Percentiles rank a stretch among this genome's conserved stretches.
phyloP scores from a whole-genome alignment of 78 protist genomes.

The Pigoraptor vietnamica region DNA sequence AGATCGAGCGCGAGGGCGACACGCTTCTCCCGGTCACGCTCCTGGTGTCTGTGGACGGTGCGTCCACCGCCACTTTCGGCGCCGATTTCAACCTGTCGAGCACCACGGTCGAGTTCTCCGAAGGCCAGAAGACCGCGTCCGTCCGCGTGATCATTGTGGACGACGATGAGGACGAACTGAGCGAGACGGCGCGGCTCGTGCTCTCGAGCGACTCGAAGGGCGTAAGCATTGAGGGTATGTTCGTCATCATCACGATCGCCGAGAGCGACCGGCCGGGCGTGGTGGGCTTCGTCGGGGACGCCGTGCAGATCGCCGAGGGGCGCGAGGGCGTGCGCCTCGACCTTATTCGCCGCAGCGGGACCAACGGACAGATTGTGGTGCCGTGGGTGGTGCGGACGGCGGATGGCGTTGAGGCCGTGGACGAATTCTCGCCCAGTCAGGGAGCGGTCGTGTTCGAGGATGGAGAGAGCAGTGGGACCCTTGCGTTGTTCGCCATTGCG shows the following conservation, averaged over 20 bases:
- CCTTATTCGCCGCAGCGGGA: not conserved
- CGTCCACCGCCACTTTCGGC: not conserved
- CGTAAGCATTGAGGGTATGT: not conserved
- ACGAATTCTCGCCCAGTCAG: not conserved
- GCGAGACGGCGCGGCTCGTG: not conserved
- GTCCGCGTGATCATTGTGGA: not conserved
- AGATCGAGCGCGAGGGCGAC: not conserved
- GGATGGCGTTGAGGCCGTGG: not conserved
- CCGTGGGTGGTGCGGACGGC: not conserved
- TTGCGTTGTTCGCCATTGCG: not conserved
- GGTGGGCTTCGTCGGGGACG: not conserved
- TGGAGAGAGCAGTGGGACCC: not conserved
- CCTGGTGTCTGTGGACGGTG: not conserved
- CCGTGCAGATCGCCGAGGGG: not conserved
- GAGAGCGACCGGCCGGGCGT: not conserved
- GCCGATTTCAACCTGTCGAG: not conserved
- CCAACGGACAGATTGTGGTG: not conserved
- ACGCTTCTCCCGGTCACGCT: not conserved
- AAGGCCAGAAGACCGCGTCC: not conserved
- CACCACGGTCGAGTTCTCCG: not conserved
- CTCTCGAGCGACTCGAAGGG: not conserved
- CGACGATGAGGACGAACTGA: not conserved
- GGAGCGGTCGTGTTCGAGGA: not conserved
- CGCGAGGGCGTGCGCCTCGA: not conserved
- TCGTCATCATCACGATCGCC: not conserved